Evolutionary conservation across 2,329 filamentous ascomycete genomes (phyloP).

Genomic region (Aspergillus caelatus): DNA sequence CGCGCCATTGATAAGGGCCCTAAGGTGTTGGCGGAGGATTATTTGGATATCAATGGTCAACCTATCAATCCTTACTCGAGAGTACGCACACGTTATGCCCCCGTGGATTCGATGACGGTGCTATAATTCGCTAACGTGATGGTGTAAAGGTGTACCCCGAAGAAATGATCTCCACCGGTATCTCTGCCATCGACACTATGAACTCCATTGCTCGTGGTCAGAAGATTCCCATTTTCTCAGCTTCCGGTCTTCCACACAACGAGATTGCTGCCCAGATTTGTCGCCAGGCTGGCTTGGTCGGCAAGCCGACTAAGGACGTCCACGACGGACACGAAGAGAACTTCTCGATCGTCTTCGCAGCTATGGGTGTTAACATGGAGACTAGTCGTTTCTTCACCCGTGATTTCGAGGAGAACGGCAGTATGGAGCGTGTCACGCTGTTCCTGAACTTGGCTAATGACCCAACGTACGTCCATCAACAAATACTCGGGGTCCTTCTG

Average conservation of each 20-base stretch:
- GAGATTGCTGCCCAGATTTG: slow-evolving; percentile 99
- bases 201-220: slow-evolving; percentile 97
- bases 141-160: slow-evolving; percentile 83
- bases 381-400: slow-evolving; percentile 97
- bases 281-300: slow-evolving; percentile 91
- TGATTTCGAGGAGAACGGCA: slow-evolving; percentile 99
- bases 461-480: slow-evolving; percentile 71
- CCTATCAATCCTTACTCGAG: slow-evolving; percentile 98
- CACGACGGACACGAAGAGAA: slow-evolving; percentile 98
- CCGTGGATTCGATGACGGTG: neutral
- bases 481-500: neutral
- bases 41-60: slow-evolving; percentile 97
- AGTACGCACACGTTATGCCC: slow-evolving; percentile 53
- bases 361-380: slow-evolving; percentile 99
- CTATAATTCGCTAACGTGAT: slow-evolving; percentile 16
- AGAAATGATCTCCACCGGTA: slow-evolving; percentile 99
- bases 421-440: slow-evolving; percentile 92
- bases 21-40: slow-evolving; percentile 96
- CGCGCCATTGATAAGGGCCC: slow-evolving; percentile 98
- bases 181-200: slow-evolving; percentile 99
- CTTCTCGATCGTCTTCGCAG: slow-evolving; percentile 99
- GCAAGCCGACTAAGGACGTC: slow-evolving; percentile 89
- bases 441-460: slow-evolving; percentile 99
- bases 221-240: slow-evolving; percentile 99
- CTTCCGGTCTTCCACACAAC: slow-evolving; percentile 96